Base-by-base conservation (phyloP, 441 rosid genomes). In the Bruguiera hainesii region DNA sequence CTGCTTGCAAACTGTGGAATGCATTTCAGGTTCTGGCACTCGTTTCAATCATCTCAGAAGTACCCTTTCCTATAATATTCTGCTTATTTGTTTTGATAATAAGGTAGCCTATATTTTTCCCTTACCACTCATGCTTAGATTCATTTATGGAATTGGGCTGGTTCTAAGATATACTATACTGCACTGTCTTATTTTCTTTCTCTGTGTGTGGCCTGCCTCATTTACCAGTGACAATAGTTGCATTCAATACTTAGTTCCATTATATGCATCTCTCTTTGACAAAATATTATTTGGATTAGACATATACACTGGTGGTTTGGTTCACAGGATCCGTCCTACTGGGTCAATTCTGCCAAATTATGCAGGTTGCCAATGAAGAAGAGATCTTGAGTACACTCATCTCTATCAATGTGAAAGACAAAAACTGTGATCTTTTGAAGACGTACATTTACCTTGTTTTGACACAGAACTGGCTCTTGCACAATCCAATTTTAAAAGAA, bases 1-100 rank as follows among this genome's bases (percentile, higher is more conserved):
- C 74, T 87, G 98, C 85, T 75, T 91, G 84, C 84, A 73, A 72
- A 65, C 78, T 61, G 89, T 94, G 60, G 96, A 91, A 80, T 94
- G 88, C 57, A 78, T 94, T 55, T 75, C 87, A 30, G 91, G 90
- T 58, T 69, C 79, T n/a, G 80, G 78, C 33, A 31, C 73, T 50
- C 90, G 93, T 64, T 79, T 83, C 79, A 90, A 86, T 79, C 74
- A 76, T 66, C 80, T 94, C 52, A 84, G 85, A 78, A 89, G 93
- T 69, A 78, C 76, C 37, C 59, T 85, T 37, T 82, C 98, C 67
- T 72, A 82, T 66, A 83, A 83, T 63, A 81, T 84, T 71, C 85
- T 94, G 63, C 71, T 76, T 67, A 59, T 66, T 56, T 82, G 81
- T 79, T 84, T 88, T n/a, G 80, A 82, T 65, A 71, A 77, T 69